Base-by-base conservation (phyloP, 1,284 basidiomycete genomes). In the Xanthoconium separans region DNA sequence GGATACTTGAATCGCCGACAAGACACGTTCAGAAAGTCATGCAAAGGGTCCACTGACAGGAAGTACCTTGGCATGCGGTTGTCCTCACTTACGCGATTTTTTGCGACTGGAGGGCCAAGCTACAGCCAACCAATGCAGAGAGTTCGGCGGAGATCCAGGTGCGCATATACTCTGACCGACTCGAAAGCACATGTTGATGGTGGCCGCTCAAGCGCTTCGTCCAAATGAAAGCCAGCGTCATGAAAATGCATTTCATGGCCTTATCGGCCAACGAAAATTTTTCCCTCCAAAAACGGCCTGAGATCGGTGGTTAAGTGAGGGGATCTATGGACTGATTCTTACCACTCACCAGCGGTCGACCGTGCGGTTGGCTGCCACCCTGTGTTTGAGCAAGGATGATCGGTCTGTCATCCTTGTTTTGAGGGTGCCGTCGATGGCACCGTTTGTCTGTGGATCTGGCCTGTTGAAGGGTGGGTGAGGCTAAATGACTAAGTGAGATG, bases 131-230 rank as follows among this genome's bases (percentile, higher is more conserved):
- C 15, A 9, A 1, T 20, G 8, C 22, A 20, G 11, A 7, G 20
- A 20, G 20, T 9, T 6, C 8, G 20, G 3, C 22, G 30, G 34
- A 9, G 41, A 16, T 45, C 33, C 15, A 51, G 48, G 42, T 61
- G 43, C 39, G 37, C 20, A 31, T 16, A 6, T 22, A 20, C 22
- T 16, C 6, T 39, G 10, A 44, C 30, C 47, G 43, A 18, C 20
- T 13, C 34, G 47, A 36, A 49, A 40, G 44, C 30, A 39, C 54
- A 20, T 62, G 53, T 61, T 51, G 45, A 63, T 48, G 37, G 11
- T 16, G 33, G 44, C 42, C 27, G 18, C 33, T 31, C 36, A 45
- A 36, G 18, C 13, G 16, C 27, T 39, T 33, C n/a, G 18, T 20
- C 22, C 40, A 41, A 24, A 37, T 29, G 22, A 44, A 44, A 57